Percentiles rank a stretch among this genome's conserved stretches.
These are phyloP conservation scores for Glycine tomentella DNA, from an alignment of 306 rosid species.

Conservation along the genomic window DNA sequence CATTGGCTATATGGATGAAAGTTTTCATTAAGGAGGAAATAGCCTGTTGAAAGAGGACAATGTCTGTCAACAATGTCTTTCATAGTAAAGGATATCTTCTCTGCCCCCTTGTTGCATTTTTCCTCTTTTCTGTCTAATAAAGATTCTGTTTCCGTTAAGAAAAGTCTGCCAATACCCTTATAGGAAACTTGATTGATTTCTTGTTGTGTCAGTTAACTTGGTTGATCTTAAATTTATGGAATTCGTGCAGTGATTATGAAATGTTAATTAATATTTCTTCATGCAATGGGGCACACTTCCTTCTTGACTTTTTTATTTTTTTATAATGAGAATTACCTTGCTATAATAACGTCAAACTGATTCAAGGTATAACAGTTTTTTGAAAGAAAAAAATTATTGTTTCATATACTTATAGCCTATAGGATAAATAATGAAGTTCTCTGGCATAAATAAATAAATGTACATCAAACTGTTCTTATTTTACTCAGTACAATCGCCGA, in stretches of 20 bases:
- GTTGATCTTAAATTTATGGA: conserved; percentile 33
- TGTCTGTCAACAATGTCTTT: conserved; percentile 5
- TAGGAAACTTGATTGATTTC: conserved; percentile 8
- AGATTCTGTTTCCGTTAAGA: conserved; percentile 11
- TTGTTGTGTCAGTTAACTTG: conserved; percentile 14
- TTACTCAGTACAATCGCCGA: conserved; percentile 31
- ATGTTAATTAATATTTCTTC: conserved; percentile 1
- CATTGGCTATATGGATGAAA: conserved; percentile 15
- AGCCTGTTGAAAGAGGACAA: conserved; percentile 3
- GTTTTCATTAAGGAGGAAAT: conserved; percentile 10
- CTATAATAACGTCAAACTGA: conserved; percentile 1
- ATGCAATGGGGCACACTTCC: not conserved
- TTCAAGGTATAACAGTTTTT: conserved; percentile 11
- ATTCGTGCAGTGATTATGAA: not conserved
- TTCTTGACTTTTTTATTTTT: not conserved
- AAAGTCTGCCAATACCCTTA: not conserved
- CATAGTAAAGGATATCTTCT: not conserved
- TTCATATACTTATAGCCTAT: not conserved
- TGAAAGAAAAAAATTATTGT: not conserved
- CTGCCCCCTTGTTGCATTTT: not conserved
- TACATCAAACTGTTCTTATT: conserved; percentile 16
- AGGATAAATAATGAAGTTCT: conserved; percentile 8
- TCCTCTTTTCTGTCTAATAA: not conserved
- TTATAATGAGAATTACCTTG: conserved; percentile 20
- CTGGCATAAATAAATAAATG: conserved; percentile 20